Evolutionary conservation across 768 basidiomycete genomes (phyloP).

Genomic region (Russula vinacea): DNA sequence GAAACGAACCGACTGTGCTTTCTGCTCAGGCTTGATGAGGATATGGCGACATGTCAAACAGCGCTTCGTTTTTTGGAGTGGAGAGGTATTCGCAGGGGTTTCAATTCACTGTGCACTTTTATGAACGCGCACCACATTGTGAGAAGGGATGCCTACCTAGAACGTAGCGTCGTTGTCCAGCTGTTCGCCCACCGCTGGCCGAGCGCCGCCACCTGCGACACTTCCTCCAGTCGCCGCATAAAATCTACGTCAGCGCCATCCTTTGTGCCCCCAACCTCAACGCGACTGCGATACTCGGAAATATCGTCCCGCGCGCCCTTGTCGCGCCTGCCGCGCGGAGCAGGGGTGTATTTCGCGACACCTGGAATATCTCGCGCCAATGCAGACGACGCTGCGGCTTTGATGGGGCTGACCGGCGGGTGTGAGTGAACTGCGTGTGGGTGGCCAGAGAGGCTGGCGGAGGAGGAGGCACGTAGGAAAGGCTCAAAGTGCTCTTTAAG

Average conservation of each 20-base stretch:
- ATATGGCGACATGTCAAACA: slow-evolving; percentile 96
- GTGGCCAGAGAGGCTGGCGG: slow-evolving; percentile 55
- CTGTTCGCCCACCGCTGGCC: slow-evolving; percentile 81
- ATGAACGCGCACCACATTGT: slow-evolving; percentile 7
- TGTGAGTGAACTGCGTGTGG: slow-evolving; percentile 57
- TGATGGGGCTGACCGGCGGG: slow-evolving; percentile 77
- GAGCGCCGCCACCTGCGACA: slow-evolving; percentile 62
- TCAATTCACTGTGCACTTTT: slow-evolving; percentile 57
- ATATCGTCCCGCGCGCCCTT: slow-evolving; percentile 70
- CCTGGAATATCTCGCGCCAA: slow-evolving; percentile 86
- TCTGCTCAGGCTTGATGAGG: slow-evolving; percentile 97
- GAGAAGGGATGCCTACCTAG: slow-evolving; percentile 44
- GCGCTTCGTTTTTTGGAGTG: slow-evolving; percentile 95
- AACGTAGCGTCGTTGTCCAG: slow-evolving; percentile 66
- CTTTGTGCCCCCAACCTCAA: slow-evolving; percentile 55
- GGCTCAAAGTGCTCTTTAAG: slow-evolving; percentile 97
- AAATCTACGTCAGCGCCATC: slow-evolving; percentile 70
- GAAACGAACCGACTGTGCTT: slow-evolving; percentile 91
- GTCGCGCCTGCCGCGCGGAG: slow-evolving; percentile 53
- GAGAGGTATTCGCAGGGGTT: slow-evolving; percentile 86
- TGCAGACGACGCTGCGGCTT: slow-evolving; percentile 82
- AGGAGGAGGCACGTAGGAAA: slow-evolving; percentile 82
- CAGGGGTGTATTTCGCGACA: slow-evolving; percentile 72
- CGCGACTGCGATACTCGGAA: slow-evolving; percentile 68
- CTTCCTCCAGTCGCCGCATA: slow-evolving; percentile 58